Evolutionary conservation across 345 rosid genomes (phyloP), one percentile per base, ranked within the genome.

Genomic region (Euphorbia pulcherrima): DNA sequence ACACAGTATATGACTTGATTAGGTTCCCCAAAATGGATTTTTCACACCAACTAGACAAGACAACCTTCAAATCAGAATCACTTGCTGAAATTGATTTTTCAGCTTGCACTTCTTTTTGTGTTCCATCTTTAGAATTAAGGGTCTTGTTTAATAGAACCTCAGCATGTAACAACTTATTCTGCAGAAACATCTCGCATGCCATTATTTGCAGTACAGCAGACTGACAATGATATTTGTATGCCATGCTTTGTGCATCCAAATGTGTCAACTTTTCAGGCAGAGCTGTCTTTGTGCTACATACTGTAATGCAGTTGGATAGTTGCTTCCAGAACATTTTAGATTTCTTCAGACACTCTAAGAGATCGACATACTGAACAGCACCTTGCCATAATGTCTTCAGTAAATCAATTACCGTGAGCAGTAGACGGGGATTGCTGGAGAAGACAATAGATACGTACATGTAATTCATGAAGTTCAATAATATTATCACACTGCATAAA

Each of bases 361-460:
- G 70, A 68, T 73, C 57, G 1, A 71, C 73, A 71, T 86, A 91
- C 21, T 81, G 92, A 66, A 77, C 88, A 78, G 93, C 97, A 70
- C 92, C 96, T 80, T 89, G 91, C 97, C 99, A 94, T 79, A 88
- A 77, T 55, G 92, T 79, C 87, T 88, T 94, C 47, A 94, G 81
- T 79, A 94, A 82, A 74, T 83, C 77, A 66, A 91, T 84, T 58
- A 85, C 68, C 75, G 73, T 65, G 71, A 89, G 83, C 76, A 89
- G 77, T 59, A 80, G 48, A 48, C 75, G 57, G 8, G 95, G 83
- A 71, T 84, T 80, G 74, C 99, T 94, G 92, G 60, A 81, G 74
- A 77, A 51, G 23, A 47, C 53, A 56, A 21, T 8, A 13, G 44
- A 44, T 44, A 18, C 28, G 23, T 53, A 52, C 23, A 53, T 53